Percentiles rank a stretch among this genome's conserved stretches.
Conservation (phyloP, 192 early-diverging fungal species). For the Dissophora globulifera region DNA sequence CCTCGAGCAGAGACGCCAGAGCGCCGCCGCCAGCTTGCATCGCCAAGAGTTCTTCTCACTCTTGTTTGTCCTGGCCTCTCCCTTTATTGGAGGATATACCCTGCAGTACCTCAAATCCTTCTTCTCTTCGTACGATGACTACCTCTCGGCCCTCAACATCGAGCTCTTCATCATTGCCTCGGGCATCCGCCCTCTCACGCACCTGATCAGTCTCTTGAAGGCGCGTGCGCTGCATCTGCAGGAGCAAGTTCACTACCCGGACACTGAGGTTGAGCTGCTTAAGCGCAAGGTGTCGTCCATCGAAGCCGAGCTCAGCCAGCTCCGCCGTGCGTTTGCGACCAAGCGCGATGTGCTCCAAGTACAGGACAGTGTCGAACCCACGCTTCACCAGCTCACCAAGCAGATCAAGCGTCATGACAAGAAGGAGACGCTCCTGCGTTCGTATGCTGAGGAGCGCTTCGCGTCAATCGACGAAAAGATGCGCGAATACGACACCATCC, state of each 20-base stretch:
- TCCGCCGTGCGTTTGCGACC: slow-evolving; percentile 64
- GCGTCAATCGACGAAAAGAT: slow-evolving; percentile 61
- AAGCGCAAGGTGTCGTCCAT: slow-evolving; percentile 57
- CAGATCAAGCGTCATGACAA: slow-evolving; percentile 65
- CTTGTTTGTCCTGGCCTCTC: slow-evolving; percentile 60
- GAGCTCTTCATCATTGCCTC: slow-evolving; percentile 67
- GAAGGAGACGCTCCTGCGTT: slow-evolving; percentile 61
- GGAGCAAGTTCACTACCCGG: slow-evolving; percentile 62
- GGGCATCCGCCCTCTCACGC: slow-evolving; percentile 61
- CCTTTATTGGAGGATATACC: slow-evolving; percentile 64
- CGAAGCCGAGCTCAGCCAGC: slow-evolving; percentile 59
- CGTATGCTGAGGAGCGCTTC: slow-evolving; percentile 65
- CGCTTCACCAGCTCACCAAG: slow-evolving; percentile 63
- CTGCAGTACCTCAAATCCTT: slow-evolving; percentile 63
- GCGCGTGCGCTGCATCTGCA: slow-evolving; percentile 64
- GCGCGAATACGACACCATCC: slow-evolving; percentile 63
- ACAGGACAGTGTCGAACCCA: slow-evolving; percentile 60
- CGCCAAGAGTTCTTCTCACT: slow-evolving; percentile 63
- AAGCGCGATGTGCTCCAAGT: slow-evolving; percentile 65
- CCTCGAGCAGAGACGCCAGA: slow-evolving; percentile 34
- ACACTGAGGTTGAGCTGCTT: slow-evolving; percentile 59
- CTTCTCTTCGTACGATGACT: slow-evolving; percentile 63
- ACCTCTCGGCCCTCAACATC: slow-evolving; percentile 67
- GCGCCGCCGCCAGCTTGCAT: slow-evolving; percentile 56
- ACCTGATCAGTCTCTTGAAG: slow-evolving; percentile 59